Evolutionary conservation across 306 rosid genomes (phyloP), one percentile per base, ranked within the genome.

Genomic region (Malus sylvestris): DNA sequence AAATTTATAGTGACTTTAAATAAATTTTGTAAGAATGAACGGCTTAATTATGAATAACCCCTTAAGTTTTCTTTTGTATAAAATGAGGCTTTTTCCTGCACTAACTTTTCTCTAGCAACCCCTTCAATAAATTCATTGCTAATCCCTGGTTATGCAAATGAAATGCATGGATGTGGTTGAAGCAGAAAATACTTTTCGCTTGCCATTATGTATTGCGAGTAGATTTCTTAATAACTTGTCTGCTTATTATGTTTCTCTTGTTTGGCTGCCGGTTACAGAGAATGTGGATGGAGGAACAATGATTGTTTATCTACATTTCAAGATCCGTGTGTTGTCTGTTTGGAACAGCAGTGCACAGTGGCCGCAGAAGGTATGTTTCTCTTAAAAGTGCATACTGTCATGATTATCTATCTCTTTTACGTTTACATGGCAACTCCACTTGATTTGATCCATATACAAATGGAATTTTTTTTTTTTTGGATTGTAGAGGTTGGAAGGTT

Each of bases 311-410:
- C 86, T 12, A n/a, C 87, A 61, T 88, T 96, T 81, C 82, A 80
- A 70, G 97, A 95, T 82, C 99, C 96, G 45, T 95, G 99, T 60
- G 95, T 91, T 30, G 99, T 95, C 67, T 95, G 99, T 83, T 83
- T 95, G 83, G 99, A 95, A 87, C 89, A 97, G 79, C 84, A 85
- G 73, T 95, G 99, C 77, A 83, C 89, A 35, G 97, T 95, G 19
- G 91, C 96, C 75, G 99, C 92, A 10, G 89, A 91, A 95, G 99
- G 99, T 95, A 90, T 10, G 70, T 68, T 55, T 60, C 19, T 60
- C 77, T 60, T 33, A 3, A 13, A 44, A n/a, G 66, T 7, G 33
- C 30, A 2, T 19, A 66, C 19, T 45, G 4, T 61, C 42, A 29
- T 15, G 18, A 33, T 15, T 22, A 23, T 75, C 33, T 29, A 14